A percentile compares a stretch with the other conserved stretches of the same genome.
Conservation (phyloP, 148 eudicot species). For the Fallopia convolvulus region DNA sequence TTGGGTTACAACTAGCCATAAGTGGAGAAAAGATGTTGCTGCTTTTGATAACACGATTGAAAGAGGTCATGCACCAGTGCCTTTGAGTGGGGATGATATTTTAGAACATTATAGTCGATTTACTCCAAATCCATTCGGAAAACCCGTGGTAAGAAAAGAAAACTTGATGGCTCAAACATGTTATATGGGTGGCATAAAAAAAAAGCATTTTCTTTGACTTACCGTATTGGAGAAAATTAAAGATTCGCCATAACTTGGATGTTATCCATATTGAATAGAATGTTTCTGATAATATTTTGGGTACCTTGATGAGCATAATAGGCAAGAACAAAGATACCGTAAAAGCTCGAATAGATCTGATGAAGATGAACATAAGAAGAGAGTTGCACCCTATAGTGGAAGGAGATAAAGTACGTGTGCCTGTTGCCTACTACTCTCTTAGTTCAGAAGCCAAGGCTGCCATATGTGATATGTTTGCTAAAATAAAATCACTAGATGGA, state of each 20-base stretch:
- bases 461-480: background rate
- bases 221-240: slow-evolving; percentile 5
- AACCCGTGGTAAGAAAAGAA: background rate
- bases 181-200: background rate
- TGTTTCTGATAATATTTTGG: background rate
- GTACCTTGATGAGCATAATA: slow-evolving; percentile 6
- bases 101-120: background rate
- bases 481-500: background rate
- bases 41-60: slow-evolving; percentile 7
- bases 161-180: background rate
- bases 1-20: background rate
- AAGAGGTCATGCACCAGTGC: slow-evolving; percentile 4
- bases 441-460: background rate
- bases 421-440: background rate
- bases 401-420: background rate
- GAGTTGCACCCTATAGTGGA: background rate
- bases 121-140: background rate
- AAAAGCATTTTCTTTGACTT: background rate
- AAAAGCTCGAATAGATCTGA: background rate
- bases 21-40: background rate
- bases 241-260: slow-evolving; percentile 6
- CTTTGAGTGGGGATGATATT: slow-evolving; percentile 9
- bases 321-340: slow-evolving; percentile 4
- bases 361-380: background rate
- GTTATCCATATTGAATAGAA: slow-evolving; percentile 11